Percentiles rank a stretch among this genome's conserved stretches.
Evolutionary conservation across 805 yeast species (phyloP).

Genomic region (Pichia scutulata): DNA sequence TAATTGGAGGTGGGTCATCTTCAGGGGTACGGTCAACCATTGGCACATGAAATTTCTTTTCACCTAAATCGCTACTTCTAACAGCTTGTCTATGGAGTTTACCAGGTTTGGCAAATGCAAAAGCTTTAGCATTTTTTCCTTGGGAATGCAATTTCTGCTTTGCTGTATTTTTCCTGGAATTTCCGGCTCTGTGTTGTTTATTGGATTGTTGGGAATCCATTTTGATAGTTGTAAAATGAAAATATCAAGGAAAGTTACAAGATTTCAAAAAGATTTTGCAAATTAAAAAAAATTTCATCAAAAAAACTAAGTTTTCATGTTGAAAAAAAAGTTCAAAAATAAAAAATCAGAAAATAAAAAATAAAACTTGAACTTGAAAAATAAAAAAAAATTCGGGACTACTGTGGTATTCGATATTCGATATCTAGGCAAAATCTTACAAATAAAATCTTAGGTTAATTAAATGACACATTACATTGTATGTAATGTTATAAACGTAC

Average conservation of each 20-base stretch:
- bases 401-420: no score
- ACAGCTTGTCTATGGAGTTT: slow-evolving; percentile 78
- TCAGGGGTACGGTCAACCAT: slow-evolving; percentile 97
- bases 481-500: no score
- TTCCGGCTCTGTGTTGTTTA: slow-evolving; percentile 71
- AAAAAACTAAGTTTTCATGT: neutral
- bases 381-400: no score
- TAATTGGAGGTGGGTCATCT: slow-evolving; percentile 94
- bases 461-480: no score
- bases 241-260: no score
- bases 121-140: slow-evolving; percentile 80
- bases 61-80: slow-evolving; percentile 76
- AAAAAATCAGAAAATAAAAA: neutral
- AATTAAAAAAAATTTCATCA: neutral
- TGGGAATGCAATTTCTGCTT: slow-evolving; percentile 84
- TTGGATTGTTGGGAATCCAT: slow-evolving; percentile 34
- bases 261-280: neutral
- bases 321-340: neutral
- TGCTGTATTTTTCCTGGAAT: slow-evolving; percentile 44
- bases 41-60: slow-evolving; percentile 86
- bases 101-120: slow-evolving; percentile 77
- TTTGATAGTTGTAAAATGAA: neutral
- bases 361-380: no score
- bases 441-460: no score
- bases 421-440: no score